A percentile compares a stretch with the other conserved stretches of the same genome.
Conservation (phyloP, 768 basidiomycete species). For the Amanita pallidorosea region DNA sequence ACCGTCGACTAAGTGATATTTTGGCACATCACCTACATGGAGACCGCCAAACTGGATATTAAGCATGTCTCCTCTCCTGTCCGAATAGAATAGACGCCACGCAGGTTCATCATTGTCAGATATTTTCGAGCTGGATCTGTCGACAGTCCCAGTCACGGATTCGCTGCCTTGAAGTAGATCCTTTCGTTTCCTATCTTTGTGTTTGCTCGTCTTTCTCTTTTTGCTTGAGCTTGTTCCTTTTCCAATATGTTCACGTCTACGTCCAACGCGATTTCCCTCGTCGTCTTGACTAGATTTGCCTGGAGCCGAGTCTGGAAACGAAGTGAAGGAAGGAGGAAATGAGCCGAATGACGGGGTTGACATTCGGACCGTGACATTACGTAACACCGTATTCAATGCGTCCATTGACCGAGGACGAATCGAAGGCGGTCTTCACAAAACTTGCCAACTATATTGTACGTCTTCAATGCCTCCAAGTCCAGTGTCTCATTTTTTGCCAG, state of each 20-base stretch:
- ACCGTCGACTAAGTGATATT: conserved; percentile 51
- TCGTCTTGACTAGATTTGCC: conserved; percentile 1
- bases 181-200: conserved; percentile 14
- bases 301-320: conserved; percentile 45
- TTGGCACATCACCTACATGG: conserved; percentile 54
- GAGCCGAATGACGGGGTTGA: conserved; percentile 50
- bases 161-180: conserved; percentile 16
- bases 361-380: conserved; percentile 19
- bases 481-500: conserved; percentile 25
- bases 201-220: conserved; percentile 13
- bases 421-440: conserved; percentile 92
- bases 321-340: conserved; percentile 55
- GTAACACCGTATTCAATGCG: conserved; percentile 48
- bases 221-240: conserved; percentile 4
- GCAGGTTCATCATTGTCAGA: background rate
- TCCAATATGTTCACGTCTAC: too few relatives aligned
- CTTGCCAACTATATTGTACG: conserved; percentile 93
- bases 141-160: conserved; percentile 13
- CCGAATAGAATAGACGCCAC: conserved; percentile 39
- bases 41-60: conserved; percentile 62
- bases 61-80: conserved; percentile 53
- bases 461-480: conserved; percentile 7
- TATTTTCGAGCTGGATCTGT: conserved; percentile 16
- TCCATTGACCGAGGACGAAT: conserved; percentile 94
- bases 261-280: background rate